Evolutionary conservation across 495 filamentous ascomycete genomes (phyloP).

Genomic region (Chaetomium tenue): DNA sequence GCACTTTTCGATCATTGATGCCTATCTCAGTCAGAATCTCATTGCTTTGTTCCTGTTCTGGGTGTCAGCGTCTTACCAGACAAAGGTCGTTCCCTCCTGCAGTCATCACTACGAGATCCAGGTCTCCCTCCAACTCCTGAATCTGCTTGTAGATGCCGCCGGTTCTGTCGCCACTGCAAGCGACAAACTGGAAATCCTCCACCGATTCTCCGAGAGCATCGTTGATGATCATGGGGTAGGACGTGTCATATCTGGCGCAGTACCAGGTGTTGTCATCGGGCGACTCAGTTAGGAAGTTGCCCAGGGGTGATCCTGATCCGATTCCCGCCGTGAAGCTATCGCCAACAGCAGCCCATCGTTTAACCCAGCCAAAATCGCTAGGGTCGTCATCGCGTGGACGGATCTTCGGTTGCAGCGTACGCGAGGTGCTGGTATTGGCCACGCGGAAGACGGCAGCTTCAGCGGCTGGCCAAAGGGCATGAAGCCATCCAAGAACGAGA

Average conservation of each 20-base stretch:
- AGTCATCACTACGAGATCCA: conserved; percentile 37
- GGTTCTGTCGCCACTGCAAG: conserved; percentile 32
- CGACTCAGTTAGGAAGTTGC: conserved; percentile 7
- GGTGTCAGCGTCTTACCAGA: conserved; percentile 18
- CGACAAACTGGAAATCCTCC: conserved; percentile 24
- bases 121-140: conserved; percentile 10
- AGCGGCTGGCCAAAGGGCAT: not conserved
- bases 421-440: not conserved
- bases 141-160: conserved; percentile 28
- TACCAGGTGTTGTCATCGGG: not conserved
- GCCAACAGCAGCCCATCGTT: conserved; percentile 36
- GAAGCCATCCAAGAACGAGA: conserved; percentile 2
- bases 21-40: not conserved
- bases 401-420: not conserved
- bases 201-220: conserved; percentile 9
- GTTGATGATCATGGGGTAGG: conserved; percentile 29
- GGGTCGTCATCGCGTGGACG: conserved; percentile 10
- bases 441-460: conserved; percentile 2
- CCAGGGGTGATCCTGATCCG: conserved; percentile 29
- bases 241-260: conserved; percentile 35
- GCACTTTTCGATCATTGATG: conserved; percentile 30
- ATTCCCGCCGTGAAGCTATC: conserved; percentile 41
- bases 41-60: not conserved
- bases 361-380: conserved; percentile 31
- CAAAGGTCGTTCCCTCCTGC: conserved; percentile 41